Evolutionary conservation across 371 early-diverging fungal species (phyloP), one percentile per base, ranked within the genome.

Genomic region (Syncephalastrum contaminatum): DNA sequence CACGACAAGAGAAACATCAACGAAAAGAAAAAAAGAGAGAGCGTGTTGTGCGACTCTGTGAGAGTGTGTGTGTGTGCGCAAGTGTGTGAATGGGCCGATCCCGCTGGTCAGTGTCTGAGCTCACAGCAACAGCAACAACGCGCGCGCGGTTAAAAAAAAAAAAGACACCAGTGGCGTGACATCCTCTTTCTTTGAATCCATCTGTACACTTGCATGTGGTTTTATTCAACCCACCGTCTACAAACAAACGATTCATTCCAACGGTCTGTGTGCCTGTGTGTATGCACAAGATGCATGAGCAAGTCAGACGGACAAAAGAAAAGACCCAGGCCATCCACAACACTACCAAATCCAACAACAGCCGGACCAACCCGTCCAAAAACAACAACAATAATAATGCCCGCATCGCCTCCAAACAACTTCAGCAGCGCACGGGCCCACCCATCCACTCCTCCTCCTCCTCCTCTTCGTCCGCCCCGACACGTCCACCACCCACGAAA

Each of bases 401-500:
- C 36, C 36, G 36, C 36, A 30, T 30, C 10, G 2, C 36, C 36
- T 30, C 36, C 5, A 30, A 12, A 43, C 42, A 61, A 58, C 48
- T 53, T 14, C 46, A 25, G 36, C 57, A 60, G 56, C 72, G 72
- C 72, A 72, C 72, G 69, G 72, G 66, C 72, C 69, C 16, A 30
- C 10, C 36, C 12, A 30, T 30, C 12, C 36, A 30, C 36, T 30
- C 36, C 22, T 19, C 48, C n/a, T 48, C 62, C 45, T 58, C 45
- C 51, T 57, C 60, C 51, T 50, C 20, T 51, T 42, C 63, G 25
- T 18, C 54, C 42, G 51, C 53, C 59, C 27, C 21, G 24, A 43
- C 22, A 48, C 24, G 36, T 8, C 36, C 36, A 30, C 36, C 36
- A 30, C 36, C 36, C 8, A 30, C 36, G 12, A 30, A 30, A 40